These are phyloP conservation scores for Amylocarpus encephaloides DNA, from an alignment of 2,329 filamentous ascomycete genomes.

Conservation along the genomic window DNA sequence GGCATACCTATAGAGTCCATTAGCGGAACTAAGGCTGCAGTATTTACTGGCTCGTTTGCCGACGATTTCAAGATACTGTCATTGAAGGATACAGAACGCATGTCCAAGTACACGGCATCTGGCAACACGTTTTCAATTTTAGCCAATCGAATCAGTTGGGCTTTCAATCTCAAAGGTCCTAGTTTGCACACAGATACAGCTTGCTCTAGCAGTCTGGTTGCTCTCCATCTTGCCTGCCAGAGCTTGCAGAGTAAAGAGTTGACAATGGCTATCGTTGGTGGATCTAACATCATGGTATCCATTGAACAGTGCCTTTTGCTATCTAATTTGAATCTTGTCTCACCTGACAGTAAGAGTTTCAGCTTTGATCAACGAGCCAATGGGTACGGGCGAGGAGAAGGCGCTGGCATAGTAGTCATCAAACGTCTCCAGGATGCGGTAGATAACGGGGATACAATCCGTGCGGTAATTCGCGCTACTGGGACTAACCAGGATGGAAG, in stretches of 20 bases:
- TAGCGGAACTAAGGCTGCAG: slow-evolving; percentile 19
- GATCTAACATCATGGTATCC: slow-evolving; percentile 47
- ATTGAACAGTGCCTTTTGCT: slow-evolving; percentile 34
- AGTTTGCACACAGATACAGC: too few relatives aligned
- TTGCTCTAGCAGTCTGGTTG: too few relatives aligned
- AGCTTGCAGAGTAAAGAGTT: too few relatives aligned
- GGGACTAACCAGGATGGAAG: slow-evolving; percentile 45
- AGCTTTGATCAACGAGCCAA: slow-evolving; percentile 52
- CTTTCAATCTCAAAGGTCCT: too few relatives aligned
- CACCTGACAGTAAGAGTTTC: slow-evolving; percentile 38
- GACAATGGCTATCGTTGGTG: too few relatives aligned
- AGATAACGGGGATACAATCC: slow-evolving; percentile 39
- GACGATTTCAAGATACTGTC: too few relatives aligned
- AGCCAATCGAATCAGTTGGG: too few relatives aligned
- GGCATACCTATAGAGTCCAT: slow-evolving; percentile 9
- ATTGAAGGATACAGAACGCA: too few relatives aligned
- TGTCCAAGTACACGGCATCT: too few relatives aligned
- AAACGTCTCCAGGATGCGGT: slow-evolving; percentile 43
- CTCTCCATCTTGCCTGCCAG: too few relatives aligned
- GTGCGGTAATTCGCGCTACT: slow-evolving; percentile 36
- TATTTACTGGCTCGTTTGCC: too few relatives aligned
- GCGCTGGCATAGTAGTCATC: slow-evolving; percentile 34
- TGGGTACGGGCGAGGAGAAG: slow-evolving; percentile 52
- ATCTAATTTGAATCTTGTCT: slow-evolving; percentile 23
- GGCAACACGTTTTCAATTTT: too few relatives aligned